Percentiles rank a stretch among this genome's conserved stretches.
Conservation (phyloP, 2,329 filamentous ascomycete species). For the Chaetoscypha palmicola region DNA sequence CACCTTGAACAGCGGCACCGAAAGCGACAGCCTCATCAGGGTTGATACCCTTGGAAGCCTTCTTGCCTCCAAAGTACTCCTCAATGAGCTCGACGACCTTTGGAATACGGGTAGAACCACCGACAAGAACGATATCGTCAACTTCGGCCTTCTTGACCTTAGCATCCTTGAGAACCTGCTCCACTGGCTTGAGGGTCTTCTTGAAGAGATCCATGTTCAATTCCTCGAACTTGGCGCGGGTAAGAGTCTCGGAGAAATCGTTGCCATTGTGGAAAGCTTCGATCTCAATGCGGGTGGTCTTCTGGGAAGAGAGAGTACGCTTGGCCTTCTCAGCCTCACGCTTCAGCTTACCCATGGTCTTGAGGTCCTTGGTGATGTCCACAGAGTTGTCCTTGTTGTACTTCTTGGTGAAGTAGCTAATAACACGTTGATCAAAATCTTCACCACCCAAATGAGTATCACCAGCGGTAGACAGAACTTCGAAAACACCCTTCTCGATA, state of each 20-base stretch:
- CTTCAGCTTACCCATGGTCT: slow-evolving; percentile 99
- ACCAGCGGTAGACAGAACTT: slow-evolving; percentile 90
- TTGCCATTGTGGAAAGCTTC: slow-evolving; percentile 95
- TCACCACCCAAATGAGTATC: slow-evolving; percentile 97
- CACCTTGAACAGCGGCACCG: slow-evolving; percentile 94
- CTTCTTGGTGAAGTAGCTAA: slow-evolving; percentile 90
- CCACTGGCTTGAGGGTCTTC: slow-evolving; percentile 97
- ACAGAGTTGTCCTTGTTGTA: slow-evolving; percentile 98
- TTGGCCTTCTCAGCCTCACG: slow-evolving; percentile 99
- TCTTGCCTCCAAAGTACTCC: slow-evolving; percentile 93
- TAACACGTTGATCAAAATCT: slow-evolving; percentile 97
- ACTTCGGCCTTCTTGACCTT: slow-evolving; percentile 95
- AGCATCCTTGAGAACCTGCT: slow-evolving; percentile 97
- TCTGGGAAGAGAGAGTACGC: slow-evolving; percentile 91
- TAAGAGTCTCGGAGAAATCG: slow-evolving; percentile 97
- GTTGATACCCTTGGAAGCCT: slow-evolving; percentile 98
- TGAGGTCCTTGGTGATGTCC: slow-evolving; percentile 87
- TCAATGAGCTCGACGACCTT: slow-evolving; percentile 94
- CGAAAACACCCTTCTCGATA: slow-evolving; percentile 87
- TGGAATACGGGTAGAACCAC: slow-evolving; percentile 98
- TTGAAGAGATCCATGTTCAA: slow-evolving; percentile 99
- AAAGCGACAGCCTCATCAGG: slow-evolving; percentile 98
- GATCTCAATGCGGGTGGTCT: slow-evolving; percentile 90
- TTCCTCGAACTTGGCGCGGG: slow-evolving; percentile 98
- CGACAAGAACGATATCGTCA: slow-evolving; percentile 94